Percentiles rank a stretch among this genome's conserved stretches.
Evolutionary conservation across 805 yeast genomes (phyloP).

Genomic region (Saccharomycopsis sp.): DNA sequence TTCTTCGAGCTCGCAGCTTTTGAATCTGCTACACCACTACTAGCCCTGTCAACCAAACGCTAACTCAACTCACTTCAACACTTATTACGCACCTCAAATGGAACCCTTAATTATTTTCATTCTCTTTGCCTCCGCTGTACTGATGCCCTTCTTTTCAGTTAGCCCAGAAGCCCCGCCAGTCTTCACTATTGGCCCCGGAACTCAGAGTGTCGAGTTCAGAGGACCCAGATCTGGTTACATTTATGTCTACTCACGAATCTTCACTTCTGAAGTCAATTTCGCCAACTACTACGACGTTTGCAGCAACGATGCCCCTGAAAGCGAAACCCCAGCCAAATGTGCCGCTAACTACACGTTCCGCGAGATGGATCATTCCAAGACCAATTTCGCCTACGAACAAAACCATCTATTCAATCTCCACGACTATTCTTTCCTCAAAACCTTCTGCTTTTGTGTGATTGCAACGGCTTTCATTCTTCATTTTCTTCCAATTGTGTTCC

Average conservation of each 20-base stretch:
- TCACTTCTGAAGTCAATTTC: not conserved
- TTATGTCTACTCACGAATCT: not conserved
- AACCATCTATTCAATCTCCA: not conserved
- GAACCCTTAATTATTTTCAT: no score
- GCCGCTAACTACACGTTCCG: not conserved
- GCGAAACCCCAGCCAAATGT: not conserved
- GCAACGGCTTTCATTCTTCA: not conserved
- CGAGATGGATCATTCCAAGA: not conserved
- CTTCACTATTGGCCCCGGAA: not conserved
- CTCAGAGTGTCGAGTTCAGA: not conserved
- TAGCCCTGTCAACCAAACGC: no score
- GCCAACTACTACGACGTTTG: not conserved
- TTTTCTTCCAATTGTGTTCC: not conserved
- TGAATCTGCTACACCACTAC: no score
- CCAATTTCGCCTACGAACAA: no score
- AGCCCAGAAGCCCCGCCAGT: no score
- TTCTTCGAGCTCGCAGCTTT: no score
- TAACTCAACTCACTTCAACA: no score
- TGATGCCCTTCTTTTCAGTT: no score
- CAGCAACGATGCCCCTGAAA: not conserved
- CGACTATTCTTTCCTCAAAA: not conserved
- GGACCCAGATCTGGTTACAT: not conserved
- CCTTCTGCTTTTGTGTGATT: not conserved
- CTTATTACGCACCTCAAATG: no score
- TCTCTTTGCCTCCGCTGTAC: no score